Evolutionary conservation across 1,284 basidiomycete species (phyloP), one percentile per base, ranked within the genome.

Genomic region (Leccinum huronense): DNA sequence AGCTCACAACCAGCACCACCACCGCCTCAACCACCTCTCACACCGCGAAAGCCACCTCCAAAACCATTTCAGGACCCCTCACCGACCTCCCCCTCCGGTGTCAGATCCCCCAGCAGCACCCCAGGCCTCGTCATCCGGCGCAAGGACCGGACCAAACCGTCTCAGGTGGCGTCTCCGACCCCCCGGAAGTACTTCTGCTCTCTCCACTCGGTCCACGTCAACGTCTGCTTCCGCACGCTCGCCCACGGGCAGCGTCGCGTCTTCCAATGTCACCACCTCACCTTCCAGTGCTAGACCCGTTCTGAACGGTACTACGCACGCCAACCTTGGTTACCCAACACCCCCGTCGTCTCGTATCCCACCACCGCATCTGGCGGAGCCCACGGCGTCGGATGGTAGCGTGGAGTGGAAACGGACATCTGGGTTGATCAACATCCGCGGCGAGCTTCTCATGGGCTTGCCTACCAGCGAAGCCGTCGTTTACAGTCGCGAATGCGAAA

Each of bases 391-490:
- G 45, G 75, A 77, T 31, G 73, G 75, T 67, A 68, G 67, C 19
- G 30, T 58, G 13, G 77, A 76, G 51, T 75, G 74, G 73, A 81
- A 82, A 67, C 79, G 80, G 10, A 70, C 76, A 5, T 82, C 82
- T 4, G 78, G 74, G 11, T 69, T 78, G 42, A 73, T 83, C 58
- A 86, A 84, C 63, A 83, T 83, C 13, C 80, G 87, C 48, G 93
- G 94, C 70, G 91, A 94, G 70, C 83, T 95, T 61, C 81, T 95
- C 64, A 84, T 95, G 73, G 89, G 89, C 71, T 81, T 97, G 48
- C 80, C 95, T 61, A 90, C 94, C 36, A 93, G 91, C 65, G 93
- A 96, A 78, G 94, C 94, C 3, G 86, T 93, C 34, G 87, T 93
- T 30, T 90, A 93, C 70, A 91, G 91, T 70, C 84, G 90, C 33